A percentile compares a stretch with the other conserved stretches of the same genome.
Conservation (phyloP, 768 basidiomycete genomes). For the Cystobasidium onofrii region DNA sequence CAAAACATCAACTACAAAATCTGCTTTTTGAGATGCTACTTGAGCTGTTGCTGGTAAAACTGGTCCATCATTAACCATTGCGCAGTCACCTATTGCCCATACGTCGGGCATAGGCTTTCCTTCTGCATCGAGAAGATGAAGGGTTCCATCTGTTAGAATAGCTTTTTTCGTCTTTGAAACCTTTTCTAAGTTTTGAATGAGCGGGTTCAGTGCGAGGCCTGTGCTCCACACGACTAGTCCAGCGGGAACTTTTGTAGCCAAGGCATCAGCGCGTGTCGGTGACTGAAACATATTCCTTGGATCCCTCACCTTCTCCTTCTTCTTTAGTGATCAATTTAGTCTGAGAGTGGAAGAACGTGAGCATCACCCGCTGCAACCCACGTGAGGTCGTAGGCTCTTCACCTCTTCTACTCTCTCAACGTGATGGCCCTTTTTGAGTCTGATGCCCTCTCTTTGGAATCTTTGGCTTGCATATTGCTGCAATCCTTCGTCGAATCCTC, state of each 20-base stretch:
- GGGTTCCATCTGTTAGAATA: conserved; percentile 48
- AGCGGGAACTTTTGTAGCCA: conserved; percentile 55
- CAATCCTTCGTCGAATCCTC: conserved; percentile 62
- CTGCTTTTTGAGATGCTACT: conserved; percentile 73
- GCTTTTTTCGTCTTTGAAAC: conserved; percentile 48
- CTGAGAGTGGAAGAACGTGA: not conserved
- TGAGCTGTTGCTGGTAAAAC: conserved; percentile 75
- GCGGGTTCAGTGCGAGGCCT: conserved; percentile 71
- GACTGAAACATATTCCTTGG: no score
- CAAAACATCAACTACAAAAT: conserved; percentile 59
- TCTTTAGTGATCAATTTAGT: conserved; percentile 62
- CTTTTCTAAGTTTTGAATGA: conserved; percentile 57
- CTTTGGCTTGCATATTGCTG: conserved; percentile 52
- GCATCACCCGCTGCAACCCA: not conserved
- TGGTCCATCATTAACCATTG: conserved; percentile 52
- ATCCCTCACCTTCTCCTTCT: conserved; percentile 32
- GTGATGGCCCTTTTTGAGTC: conserved; percentile 62
- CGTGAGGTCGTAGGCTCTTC: not conserved
- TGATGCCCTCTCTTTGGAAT: conserved; percentile 66
- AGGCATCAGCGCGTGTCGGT: not conserved
- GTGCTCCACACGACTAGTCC: conserved; percentile 83
- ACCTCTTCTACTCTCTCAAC: conserved; percentile 59
- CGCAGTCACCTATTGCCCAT: conserved; percentile 74
- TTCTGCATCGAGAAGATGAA: conserved; percentile 57
- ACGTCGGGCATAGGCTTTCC: conserved; percentile 59